Base-by-base conservation (phyloP, 208 protist species). In the Leishmania tropica region DNA sequence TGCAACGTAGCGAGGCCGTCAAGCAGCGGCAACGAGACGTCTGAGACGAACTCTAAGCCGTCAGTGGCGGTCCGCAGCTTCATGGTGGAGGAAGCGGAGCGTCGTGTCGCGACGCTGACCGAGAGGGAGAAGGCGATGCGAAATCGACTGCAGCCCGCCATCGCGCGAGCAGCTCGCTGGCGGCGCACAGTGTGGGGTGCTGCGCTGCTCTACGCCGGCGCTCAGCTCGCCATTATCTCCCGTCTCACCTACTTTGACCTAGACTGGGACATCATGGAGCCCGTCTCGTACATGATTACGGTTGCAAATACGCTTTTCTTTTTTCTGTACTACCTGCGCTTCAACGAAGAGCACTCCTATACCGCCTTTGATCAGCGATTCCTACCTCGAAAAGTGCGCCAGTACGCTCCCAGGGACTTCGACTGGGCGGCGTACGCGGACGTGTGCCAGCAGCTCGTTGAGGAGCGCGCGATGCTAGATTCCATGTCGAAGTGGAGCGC, bases 261-360 rank as follows among this genome's bases (percentile, higher is more conserved):
- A 2, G 90, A 96, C 79, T 98, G 95, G 95, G 95, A 98, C 88
- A 94, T 93, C 67, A 98, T 98, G 95, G 95, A 98, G 84, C 95
- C 95, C 6, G 82, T 98, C 15, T 87, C 92, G 73, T 98, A 96
- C 83, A 93, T 90, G 68, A n/a, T 97, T 17, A 91, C 86, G 19
- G 87, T 89, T 40, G 84, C 81, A 24, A 95, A 92, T 1, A 84
- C 91, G 17, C 67, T 96, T 3, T 1, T 94, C 6, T 96, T 97
- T 82, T 95, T 92, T 75, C 10, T 89, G 13, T 96, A 92, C 76
- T 93, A 92, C 68, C 70, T 96, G 24, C 79, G 88, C 7, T 87
- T 85, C 71, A 85, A 91, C 62, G 76, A 82, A 17, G 89, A 94
- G 56, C 88, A 93, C 87, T 90, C 87, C 2, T 93, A 90, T 71